Conservation (phyloP, 2,329 filamentous ascomycete genomes). For the Ampelomyces quisqualis region DNA sequence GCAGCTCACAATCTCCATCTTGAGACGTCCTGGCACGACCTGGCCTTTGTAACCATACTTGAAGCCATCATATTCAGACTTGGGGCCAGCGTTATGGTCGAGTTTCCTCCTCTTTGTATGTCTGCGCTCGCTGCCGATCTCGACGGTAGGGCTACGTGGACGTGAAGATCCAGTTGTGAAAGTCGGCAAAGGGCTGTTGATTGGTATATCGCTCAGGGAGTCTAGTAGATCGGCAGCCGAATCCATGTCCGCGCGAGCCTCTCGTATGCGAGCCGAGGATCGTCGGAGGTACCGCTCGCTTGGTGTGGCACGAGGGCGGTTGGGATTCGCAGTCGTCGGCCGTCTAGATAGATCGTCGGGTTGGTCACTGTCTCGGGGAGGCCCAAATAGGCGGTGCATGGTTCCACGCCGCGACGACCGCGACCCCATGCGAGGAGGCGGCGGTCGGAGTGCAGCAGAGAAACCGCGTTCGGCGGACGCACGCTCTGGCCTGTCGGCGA, state of each 20-base stretch:
- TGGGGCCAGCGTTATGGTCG: slow-evolving; percentile 34
- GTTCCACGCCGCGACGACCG: slow-evolving; percentile 17
- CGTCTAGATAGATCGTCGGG: slow-evolving; percentile 12
- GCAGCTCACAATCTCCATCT: slow-evolving; percentile 86
- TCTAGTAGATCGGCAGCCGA: slow-evolving; percentile 22
- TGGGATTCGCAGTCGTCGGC: slow-evolving; percentile 24
- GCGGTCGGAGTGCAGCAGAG: slow-evolving; percentile 2
- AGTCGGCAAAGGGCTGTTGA: slow-evolving; percentile 14
- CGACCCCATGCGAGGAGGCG: slow-evolving; percentile 9
- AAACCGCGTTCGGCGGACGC: slow-evolving; percentile 10
- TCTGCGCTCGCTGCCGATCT: slow-evolving; percentile 24
- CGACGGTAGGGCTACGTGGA: slow-evolving; percentile 26
- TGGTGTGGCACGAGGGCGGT: slow-evolving; percentile 36
- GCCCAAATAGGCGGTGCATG: slow-evolving; percentile 22
- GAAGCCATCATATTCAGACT: slow-evolving; percentile 50
- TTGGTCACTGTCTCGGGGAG: slow-evolving; percentile 23
- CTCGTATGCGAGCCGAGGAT: slow-evolving; percentile 33
- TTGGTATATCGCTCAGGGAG: slow-evolving; percentile 26
- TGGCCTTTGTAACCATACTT: slow-evolving; percentile 86
- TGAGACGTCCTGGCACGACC: slow-evolving; percentile 76
- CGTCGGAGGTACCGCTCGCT: slow-evolving; percentile 41
- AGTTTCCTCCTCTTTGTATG: slow-evolving; percentile 44
- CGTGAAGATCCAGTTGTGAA: slow-evolving; percentile 10
- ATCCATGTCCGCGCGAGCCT: slow-evolving; percentile 29
- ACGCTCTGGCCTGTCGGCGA: slow-evolving; percentile 12